A percentile compares a stretch with the other conserved stretches of the same genome.
phyloP scores from a whole-genome alignment of 2,329 filamentous ascomycete genomes.

The Cladosporium cucumerinum region DNA sequence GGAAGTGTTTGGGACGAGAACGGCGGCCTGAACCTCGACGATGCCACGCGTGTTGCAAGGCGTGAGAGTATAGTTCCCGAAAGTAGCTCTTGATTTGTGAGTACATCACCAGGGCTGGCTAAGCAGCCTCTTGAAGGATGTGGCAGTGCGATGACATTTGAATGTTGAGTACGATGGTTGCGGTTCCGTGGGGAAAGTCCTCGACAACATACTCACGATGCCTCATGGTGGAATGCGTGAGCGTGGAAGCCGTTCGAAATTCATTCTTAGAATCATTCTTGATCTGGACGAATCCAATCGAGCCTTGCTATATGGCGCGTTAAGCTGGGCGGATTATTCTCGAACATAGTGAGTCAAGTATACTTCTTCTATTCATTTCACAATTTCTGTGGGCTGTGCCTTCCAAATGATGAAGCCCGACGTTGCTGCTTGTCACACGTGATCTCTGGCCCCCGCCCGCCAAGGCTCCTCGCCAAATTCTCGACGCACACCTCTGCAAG shows the following conservation, averaged over 20 bases:
- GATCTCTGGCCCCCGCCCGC: not conserved
- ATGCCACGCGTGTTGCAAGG: not conserved
- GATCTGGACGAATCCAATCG: not conserved
- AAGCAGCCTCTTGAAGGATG: not conserved
- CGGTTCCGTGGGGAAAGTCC: not conserved
- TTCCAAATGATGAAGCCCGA: not conserved
- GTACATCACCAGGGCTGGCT: not conserved
- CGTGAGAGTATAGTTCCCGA: not conserved
- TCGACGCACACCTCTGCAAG: not conserved
- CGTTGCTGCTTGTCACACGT: not conserved
- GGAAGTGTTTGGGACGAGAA: not conserved
- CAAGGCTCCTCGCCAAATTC: slow-evolving; percentile 2
- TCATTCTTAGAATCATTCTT: not conserved
- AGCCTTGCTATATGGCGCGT: not conserved
- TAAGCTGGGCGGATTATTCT: not conserved
- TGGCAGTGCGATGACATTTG: not conserved
- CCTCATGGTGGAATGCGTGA: not conserved
- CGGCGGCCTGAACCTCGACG: not conserved
- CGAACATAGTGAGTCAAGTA: not conserved
- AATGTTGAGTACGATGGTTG: not conserved
- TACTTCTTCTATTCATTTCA: not conserved
- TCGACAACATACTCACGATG: not conserved
- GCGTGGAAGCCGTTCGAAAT: not conserved
- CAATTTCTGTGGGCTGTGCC: not conserved
- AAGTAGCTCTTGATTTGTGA: not conserved